Evolutionary conservation across 805 yeast genomes (phyloP), one percentile per base, ranked within the genome.

Genomic region (Kregervanrija delftensis): DNA sequence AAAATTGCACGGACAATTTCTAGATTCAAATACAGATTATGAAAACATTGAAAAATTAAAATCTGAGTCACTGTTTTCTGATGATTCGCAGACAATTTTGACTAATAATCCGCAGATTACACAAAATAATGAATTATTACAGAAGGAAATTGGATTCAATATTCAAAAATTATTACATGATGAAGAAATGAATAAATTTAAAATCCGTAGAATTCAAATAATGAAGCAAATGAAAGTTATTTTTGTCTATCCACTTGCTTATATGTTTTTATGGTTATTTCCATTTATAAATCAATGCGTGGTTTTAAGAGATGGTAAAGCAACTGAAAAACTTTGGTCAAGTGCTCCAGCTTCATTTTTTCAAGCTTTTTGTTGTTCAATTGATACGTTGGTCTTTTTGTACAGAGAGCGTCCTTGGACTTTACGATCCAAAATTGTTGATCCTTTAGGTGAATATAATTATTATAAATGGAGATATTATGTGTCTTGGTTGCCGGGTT

Each of bases 191-290:
- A 72, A 68, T 33, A 73, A 73, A 47, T 80, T 87, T 60, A 74
- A 82, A 47, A 66, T 72, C 34, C 69, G 93, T 14, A 80, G 88
- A 51, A 64, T 73, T 30, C 73, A 76, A 49, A 85, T 89, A 41
- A 79, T 83, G 58, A 79, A 80, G 45, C 96, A 89, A 64, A 79
- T 86, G 74, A 80, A 80, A 55, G 72, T 83, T 31, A 82, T 89
- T 40, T 87, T 89, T 62, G 71, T 89, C 39, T 89, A 89, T 59
- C 97, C 97, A 3, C 66, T 83, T 36, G 83, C 95, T 2, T 89
- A 87, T 61, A 71, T 87, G 46, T 69, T 84, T 28, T 63, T 88
- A 39, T 89, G 97, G 97, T 57, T 83, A 15, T 81, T 85, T 51
- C 96, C 96, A 2, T 75, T 86, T 48, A 73, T 82, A 5, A 69